A percentile compares a stretch with the other conserved stretches of the same genome.
These are phyloP conservation scores for Cladophialophora yegresii DNA, from an alignment of 2,329 filamentous ascomycete genomes.

Conservation along the genomic window DNA sequence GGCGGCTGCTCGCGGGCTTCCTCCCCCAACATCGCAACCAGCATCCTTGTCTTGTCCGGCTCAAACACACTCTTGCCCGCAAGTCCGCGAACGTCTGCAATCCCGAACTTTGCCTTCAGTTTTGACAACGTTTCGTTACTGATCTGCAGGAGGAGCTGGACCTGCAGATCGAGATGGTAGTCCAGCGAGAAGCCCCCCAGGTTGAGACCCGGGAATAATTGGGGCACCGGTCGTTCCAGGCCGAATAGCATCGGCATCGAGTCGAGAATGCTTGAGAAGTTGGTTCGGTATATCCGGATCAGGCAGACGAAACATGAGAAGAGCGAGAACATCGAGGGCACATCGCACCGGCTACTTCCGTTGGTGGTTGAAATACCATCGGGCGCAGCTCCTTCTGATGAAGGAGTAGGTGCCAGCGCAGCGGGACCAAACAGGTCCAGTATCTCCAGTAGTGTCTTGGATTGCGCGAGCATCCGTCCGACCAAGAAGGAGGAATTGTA, in stretches of 20 bases:
- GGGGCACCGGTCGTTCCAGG: background rate
- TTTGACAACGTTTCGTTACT: constrained; percentile 17
- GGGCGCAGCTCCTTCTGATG: background rate
- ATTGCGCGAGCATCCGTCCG: constrained; percentile 18
- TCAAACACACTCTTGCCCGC: constrained; percentile 1
- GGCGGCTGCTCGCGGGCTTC: constrained; percentile 18
- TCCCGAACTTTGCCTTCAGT: constrained; percentile 17
- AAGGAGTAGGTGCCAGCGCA: background rate
- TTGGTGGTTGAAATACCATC: background rate
- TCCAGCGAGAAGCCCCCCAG: constrained; percentile 19
- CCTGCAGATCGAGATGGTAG: constrained; percentile 13
- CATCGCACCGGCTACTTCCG: constrained; percentile 3
- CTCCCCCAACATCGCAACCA: constrained; percentile 14
- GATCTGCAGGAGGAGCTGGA: constrained; percentile 20
- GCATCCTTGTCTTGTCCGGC: constrained; percentile 4
- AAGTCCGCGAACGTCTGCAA: background rate
- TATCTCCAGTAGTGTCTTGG: constrained; percentile 15
- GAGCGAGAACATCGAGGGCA: constrained; percentile 11
- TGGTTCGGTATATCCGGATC: constrained; percentile 17
- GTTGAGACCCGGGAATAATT: constrained; percentile 20
- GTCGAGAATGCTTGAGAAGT: constrained; percentile 19
- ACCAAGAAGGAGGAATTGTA: constrained; percentile 15
- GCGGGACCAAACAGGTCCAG: constrained; percentile 9
- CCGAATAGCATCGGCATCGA: constrained; percentile 14
- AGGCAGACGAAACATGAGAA: constrained; percentile 17